Conservation (phyloP, 129 eudicot genomes). For the Solidago caesia region DNA sequence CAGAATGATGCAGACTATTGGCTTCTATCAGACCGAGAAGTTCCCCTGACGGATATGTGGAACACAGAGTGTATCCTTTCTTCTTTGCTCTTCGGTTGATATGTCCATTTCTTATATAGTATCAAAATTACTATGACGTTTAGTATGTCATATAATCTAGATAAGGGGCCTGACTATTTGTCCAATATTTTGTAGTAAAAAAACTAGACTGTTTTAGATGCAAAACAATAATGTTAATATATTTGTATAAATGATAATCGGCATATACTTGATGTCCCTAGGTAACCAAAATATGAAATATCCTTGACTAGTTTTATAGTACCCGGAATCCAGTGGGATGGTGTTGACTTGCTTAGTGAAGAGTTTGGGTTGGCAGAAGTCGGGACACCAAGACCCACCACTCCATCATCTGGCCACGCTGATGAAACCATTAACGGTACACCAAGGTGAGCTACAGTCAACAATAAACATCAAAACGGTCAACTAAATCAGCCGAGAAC, state of each 20-base stretch:
- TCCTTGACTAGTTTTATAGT: slow-evolving; percentile 36
- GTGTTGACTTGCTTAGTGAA: slow-evolving; percentile 49
- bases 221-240: neutral
- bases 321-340: slow-evolving; percentile 64
- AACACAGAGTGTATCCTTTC: slow-evolving; percentile 69
- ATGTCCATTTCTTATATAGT: neutral
- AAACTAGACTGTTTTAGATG: too few species aligned
- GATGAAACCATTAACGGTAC: slow-evolving; percentile 9
- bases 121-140: neutral
- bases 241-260: neutral
- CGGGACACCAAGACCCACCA: slow-evolving; percentile 46
- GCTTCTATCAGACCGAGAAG: slow-evolving; percentile 74
- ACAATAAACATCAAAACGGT: slow-evolving; percentile 10
- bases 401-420: slow-evolving; percentile 48
- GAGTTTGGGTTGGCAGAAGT: slow-evolving; percentile 55
- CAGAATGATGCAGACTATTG: slow-evolving; percentile 87
- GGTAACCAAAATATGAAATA: neutral
- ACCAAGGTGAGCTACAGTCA: slow-evolving; percentile 10
- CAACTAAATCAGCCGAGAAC: neutral
- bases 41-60: slow-evolving; percentile 86
- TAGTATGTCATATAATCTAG: neutral
- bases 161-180: too few species aligned
- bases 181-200: neutral
- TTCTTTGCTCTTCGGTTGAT: neutral
- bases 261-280: neutral